phyloP scores from a whole-genome alignment of 208 protist species.

The Leishmania lainsoni region DNA sequence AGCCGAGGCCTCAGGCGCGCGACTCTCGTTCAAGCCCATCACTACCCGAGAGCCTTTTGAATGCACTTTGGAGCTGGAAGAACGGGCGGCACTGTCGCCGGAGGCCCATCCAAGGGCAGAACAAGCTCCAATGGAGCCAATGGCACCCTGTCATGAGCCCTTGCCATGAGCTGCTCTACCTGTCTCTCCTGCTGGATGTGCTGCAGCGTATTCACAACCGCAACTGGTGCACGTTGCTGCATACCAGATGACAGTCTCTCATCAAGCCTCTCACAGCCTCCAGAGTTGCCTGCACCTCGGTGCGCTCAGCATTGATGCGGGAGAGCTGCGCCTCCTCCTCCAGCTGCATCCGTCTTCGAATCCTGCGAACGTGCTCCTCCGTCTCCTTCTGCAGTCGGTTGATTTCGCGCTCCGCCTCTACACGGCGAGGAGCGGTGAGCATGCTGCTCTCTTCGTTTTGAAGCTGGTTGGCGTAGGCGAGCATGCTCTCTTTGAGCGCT shows the following conservation, averaged over 20 bases:
- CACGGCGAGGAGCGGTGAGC: constrained; percentile 43
- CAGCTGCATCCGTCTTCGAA: constrained; percentile 42
- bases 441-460: constrained; percentile 44
- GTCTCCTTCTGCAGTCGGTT: constrained; percentile 62
- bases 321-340: constrained; percentile 46
- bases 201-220: constrained; percentile 54
- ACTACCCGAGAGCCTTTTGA: constrained; percentile 9
- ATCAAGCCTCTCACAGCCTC: constrained; percentile 34
- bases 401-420: constrained; percentile 53
- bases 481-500: constrained; percentile 50
- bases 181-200: constrained; percentile 53
- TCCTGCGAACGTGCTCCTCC: constrained; percentile 52
- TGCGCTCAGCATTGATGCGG: constrained; percentile 41
- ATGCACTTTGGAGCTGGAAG: background rate
- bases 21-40: constrained; percentile 42
- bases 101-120: constrained; percentile 37
- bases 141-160: constrained; percentile 40
- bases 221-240: constrained; percentile 29
- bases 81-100: background rate
- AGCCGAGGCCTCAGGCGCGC: constrained; percentile 3
- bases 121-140: constrained; percentile 44
- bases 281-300: constrained; percentile 35
- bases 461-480: constrained; percentile 45
- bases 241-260: constrained; percentile 34
- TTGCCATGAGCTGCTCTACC: constrained; percentile 50